Percentiles rank a stretch among this genome's conserved stretches.
Conservation (phyloP, 352 stramenopile genomes). For the Phytophthora hybrid region DNA sequence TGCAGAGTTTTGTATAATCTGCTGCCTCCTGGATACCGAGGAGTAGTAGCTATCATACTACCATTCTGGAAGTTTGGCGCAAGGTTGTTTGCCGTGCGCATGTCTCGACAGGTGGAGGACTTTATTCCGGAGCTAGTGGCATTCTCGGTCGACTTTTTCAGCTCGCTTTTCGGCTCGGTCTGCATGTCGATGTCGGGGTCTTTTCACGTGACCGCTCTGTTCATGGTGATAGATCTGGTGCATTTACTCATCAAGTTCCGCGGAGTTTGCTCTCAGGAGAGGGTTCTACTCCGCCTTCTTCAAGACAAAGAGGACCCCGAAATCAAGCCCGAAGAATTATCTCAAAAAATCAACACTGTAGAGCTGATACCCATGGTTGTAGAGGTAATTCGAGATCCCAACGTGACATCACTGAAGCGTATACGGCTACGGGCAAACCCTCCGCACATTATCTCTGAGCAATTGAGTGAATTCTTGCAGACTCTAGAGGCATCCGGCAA, state of each 20-base stretch:
- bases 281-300: not conserved
- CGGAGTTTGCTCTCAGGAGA: not conserved
- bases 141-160: slow-evolving; percentile 23
- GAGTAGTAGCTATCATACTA: slow-evolving; percentile 1
- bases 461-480: not conserved
- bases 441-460: not conserved
- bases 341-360: too few relatives aligned
- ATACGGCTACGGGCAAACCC: not conserved
- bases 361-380: not conserved
- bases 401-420: not conserved
- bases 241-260: slow-evolving; percentile 12
- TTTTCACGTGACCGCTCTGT: slow-evolving; percentile 1
- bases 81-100: slow-evolving; percentile 2
- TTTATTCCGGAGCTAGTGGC: slow-evolving; percentile 20
- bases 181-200: slow-evolving; percentile 24
- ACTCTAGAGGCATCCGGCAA: not conserved
- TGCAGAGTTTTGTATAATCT: slow-evolving; percentile 11
- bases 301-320: not conserved
- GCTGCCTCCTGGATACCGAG: not conserved
- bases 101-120: slow-evolving; percentile 12
- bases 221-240: slow-evolving; percentile 2
- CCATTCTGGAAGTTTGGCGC: slow-evolving; percentile 17
- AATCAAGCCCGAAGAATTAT: not conserved
- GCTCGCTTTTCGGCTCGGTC: slow-evolving; percentile 27
- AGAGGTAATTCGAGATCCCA: not conserved